Conservation (phyloP, 345 rosid genomes). For the Pelargonium nanum region DNA sequence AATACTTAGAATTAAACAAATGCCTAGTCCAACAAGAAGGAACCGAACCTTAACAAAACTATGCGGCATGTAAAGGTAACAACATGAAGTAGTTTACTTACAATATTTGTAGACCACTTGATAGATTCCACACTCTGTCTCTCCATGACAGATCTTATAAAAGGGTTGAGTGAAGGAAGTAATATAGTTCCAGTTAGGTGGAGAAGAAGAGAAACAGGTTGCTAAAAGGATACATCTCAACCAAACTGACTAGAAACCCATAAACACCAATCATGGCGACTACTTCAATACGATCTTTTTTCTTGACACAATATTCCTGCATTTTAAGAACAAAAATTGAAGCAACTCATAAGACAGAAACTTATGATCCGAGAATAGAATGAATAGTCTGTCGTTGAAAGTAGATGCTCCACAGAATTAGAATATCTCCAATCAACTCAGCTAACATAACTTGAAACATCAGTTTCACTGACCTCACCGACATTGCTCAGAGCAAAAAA, state of each 20-base stretch:
- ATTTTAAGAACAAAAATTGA: neutral
- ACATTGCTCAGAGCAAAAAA: slow-evolving; percentile 49
- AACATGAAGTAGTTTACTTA: slow-evolving; percentile 18
- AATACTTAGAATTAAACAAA: too few relatives aligned
- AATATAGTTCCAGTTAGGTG: neutral
- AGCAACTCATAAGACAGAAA: neutral
- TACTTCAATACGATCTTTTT: slow-evolving; percentile 39
- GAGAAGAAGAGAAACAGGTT: neutral
- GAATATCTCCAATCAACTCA: too few relatives aligned
- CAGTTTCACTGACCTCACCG: slow-evolving; percentile 33
- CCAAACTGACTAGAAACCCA: slow-evolving; percentile 34
- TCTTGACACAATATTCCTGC: slow-evolving; percentile 56
- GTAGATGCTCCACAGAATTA: too few relatives aligned
- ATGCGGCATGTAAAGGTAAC: neutral
- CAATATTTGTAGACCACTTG: slow-evolving; percentile 34
- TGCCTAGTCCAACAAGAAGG: too few relatives aligned
- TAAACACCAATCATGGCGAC: slow-evolving; percentile 39
- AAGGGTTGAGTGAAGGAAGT: slow-evolving; percentile 17
- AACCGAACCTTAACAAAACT: neutral
- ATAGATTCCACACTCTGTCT: slow-evolving; percentile 32
- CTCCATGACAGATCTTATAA: slow-evolving; percentile 36
- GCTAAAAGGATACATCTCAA: slow-evolving; percentile 28
- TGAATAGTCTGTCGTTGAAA: neutral
- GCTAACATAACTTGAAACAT: slow-evolving; percentile 5
- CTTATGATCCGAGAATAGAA: neutral